Percentiles rank a stretch among this genome's conserved stretches.
Conservation (phyloP, 192 early-diverging fungal species). For the Coemansia sp. region DNA sequence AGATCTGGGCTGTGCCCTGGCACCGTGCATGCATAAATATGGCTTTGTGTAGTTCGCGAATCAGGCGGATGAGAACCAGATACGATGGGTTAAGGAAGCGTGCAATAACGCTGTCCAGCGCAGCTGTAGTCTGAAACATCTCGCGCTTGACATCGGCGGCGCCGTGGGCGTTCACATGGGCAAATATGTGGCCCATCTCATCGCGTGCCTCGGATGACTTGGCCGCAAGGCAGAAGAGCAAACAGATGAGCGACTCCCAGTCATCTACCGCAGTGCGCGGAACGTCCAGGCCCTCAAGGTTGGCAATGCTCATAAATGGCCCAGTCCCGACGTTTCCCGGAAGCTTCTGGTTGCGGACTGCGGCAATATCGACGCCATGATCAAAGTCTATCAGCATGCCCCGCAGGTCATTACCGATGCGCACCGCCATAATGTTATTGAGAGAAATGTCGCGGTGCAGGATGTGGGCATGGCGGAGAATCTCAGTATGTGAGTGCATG, state of each 20-base stretch:
- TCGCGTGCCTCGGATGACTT: conserved; percentile 14
- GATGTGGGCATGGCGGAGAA: conserved; percentile 17
- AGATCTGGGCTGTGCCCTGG: conserved; percentile 29
- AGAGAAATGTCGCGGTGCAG: conserved; percentile 50
- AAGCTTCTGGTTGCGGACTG: conserved; percentile 14
- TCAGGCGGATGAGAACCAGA: conserved; percentile 18
- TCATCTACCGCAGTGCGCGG: conserved; percentile 44
- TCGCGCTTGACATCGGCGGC: conserved; percentile 37
- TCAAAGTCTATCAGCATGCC: conserved; percentile 53
- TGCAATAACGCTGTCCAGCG: conserved; percentile 27
- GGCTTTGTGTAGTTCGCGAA: conserved; percentile 31
- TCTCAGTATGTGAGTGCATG: conserved; percentile 34
- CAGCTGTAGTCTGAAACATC: conserved; percentile 19
- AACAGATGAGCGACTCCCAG: conserved; percentile 43
- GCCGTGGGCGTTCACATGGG: conserved; percentile 13
- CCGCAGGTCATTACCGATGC: conserved; percentile 12
- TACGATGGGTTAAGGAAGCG: conserved; percentile 26
- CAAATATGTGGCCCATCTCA: conserved; percentile 27
- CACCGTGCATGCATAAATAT: conserved; percentile 35
- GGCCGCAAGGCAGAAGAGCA: conserved; percentile 45
- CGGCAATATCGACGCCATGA: conserved; percentile 19
- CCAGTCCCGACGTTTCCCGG: conserved; percentile 43
- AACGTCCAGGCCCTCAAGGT: conserved; percentile 44
- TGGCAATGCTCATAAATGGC: conserved; percentile 50
- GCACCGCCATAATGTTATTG: conserved; percentile 44